Percentiles rank a stretch among this genome's conserved stretches.
phyloP scores from a whole-genome alignment of 192 early-diverging fungal genomes.

The Obelidium mucronatum region DNA sequence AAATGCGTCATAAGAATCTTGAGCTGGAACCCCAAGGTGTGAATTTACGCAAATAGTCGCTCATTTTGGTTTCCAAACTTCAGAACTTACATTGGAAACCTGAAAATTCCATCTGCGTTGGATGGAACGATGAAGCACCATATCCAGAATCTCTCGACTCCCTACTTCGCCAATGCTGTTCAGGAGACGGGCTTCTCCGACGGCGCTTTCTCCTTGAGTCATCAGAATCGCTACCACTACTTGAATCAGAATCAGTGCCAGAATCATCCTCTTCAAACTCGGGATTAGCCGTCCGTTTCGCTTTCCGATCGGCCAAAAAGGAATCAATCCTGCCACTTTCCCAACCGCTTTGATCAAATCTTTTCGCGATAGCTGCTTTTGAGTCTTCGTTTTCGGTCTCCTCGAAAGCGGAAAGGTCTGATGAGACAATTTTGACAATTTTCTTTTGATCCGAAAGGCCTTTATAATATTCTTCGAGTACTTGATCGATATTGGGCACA shows the following conservation, averaged over 20 bases:
- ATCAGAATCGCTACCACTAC: not conserved
- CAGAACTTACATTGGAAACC: not conserved
- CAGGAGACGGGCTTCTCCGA: too few species aligned
- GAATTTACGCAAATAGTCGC: not conserved
- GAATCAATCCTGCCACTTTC: not conserved
- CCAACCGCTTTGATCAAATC: not conserved
- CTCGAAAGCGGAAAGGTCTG: too few species aligned
- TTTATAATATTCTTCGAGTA: not conserved
- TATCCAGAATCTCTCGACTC: not conserved
- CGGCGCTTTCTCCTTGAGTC: not conserved
- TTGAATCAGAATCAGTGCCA: too few species aligned
- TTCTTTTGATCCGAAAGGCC: not conserved
- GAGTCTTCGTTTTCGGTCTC: not conserved
- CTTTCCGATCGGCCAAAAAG: not conserved
- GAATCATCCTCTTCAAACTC: not conserved
- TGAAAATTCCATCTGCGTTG: not conserved
- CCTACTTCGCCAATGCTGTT: too few species aligned
- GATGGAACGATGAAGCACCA: not conserved
- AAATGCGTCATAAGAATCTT: conserved; percentile 6
- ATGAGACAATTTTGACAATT: not conserved
- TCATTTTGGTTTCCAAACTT: too few species aligned
- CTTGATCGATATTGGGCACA: not conserved
- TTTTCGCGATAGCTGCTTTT: not conserved
- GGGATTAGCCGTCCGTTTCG: not conserved
- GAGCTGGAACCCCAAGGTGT: not conserved